A percentile compares a stretch with the other conserved stretches of the same genome.
Evolutionary conservation across 2,329 filamentous ascomycete genomes (phyloP).

Genomic region (Stagonosporopsis tanaceti): DNA sequence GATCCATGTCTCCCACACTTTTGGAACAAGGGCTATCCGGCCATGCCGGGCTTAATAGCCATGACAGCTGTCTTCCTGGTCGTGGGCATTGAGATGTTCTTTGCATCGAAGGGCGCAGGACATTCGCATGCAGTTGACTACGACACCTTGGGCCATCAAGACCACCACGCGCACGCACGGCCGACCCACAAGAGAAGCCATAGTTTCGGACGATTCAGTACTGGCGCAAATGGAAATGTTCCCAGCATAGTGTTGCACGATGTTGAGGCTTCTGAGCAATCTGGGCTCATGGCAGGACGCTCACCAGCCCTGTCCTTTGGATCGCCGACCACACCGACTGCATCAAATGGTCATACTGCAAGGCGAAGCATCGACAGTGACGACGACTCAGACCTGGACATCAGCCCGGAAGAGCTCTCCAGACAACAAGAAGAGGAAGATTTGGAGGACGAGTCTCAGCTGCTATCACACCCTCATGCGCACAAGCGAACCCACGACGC

Average conservation of each 20-base stretch:
- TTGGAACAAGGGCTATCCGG: conserved; percentile 51
- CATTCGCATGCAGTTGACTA: conserved; percentile 66
- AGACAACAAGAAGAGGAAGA: conserved; percentile 33
- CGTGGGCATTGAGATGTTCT: conserved; percentile 86
- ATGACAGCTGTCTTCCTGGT: conserved; percentile 64
- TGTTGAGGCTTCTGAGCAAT: conserved; percentile 38
- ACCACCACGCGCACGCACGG: conserved; percentile 24
- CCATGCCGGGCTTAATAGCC: conserved; percentile 51
- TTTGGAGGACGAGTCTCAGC: conserved; percentile 43
- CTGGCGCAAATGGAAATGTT: conserved; percentile 33
- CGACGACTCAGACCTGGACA: conserved; percentile 46
- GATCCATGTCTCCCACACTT: conserved; percentile 51
- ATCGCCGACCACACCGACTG: conserved; percentile 33
- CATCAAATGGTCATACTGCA: conserved; percentile 14
- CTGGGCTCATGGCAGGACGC: conserved; percentile 41
- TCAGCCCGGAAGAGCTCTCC: conserved; percentile 47
- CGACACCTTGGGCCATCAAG: conserved; percentile 50
- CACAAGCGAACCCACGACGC: conserved; percentile 28
- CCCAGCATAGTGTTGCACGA: conserved; percentile 46
- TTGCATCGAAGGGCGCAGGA: conserved; percentile 73
- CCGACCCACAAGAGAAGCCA: conserved; percentile 42
- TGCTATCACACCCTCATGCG: conserved; percentile 36
- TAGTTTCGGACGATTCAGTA: conserved; percentile 44
- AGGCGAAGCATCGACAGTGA: conserved; percentile 31
- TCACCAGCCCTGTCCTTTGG: conserved; percentile 42